Evolutionary conservation across 2,329 filamentous ascomycete species (phyloP).

Genomic region (Cryphonectria naterciae): DNA sequence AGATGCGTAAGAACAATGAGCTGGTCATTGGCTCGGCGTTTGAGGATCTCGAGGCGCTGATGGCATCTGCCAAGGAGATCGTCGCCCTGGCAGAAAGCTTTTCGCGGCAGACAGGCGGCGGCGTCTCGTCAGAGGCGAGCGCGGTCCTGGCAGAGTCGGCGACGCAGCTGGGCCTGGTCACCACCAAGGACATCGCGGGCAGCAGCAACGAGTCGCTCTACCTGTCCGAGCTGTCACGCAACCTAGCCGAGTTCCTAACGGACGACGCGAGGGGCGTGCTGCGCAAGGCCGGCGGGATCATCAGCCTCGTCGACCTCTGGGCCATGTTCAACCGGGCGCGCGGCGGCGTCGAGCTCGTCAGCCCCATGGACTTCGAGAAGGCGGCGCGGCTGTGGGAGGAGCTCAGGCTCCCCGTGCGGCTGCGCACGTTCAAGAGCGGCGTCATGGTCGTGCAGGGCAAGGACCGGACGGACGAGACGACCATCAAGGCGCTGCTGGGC

Average conservation of each 20-base stretch:
- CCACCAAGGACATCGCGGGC: slow-evolving; percentile 90
- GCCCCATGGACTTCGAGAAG: slow-evolving; percentile 88
- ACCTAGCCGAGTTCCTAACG: slow-evolving; percentile 85
- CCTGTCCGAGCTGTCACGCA: slow-evolving; percentile 81
- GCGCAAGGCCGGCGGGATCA: slow-evolving; percentile 80
- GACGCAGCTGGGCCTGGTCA: slow-evolving; percentile 83
- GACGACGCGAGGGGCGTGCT: slow-evolving; percentile 82
- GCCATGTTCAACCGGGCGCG: slow-evolving; percentile 91
- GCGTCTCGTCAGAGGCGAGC: slow-evolving; percentile 70
- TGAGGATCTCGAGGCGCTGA: slow-evolving; percentile 92
- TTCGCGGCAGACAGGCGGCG: slow-evolving; percentile 67
- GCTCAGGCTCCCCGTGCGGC: slow-evolving; percentile 80
- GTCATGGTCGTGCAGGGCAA: slow-evolving; percentile 90
- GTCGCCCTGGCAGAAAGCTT: slow-evolving; percentile 91
- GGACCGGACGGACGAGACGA: slow-evolving; percentile 89
- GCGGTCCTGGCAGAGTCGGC: slow-evolving; percentile 80
- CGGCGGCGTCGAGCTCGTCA: slow-evolving; percentile 92
- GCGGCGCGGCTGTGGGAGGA: slow-evolving; percentile 88
- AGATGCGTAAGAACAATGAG: slow-evolving; percentile 90
- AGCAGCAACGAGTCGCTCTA: slow-evolving; percentile 84
- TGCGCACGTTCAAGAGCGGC: slow-evolving; percentile 89
- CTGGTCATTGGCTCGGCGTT: slow-evolving; percentile 91
- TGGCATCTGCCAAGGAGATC: slow-evolving; percentile 97
- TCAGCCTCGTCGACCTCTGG: slow-evolving; percentile 89
- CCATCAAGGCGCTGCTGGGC: slow-evolving; percentile 71